Percentiles rank a stretch among this genome's conserved stretches.
Conservation (phyloP, 208 protist species). For the Eutreptiella sp. region DNA sequence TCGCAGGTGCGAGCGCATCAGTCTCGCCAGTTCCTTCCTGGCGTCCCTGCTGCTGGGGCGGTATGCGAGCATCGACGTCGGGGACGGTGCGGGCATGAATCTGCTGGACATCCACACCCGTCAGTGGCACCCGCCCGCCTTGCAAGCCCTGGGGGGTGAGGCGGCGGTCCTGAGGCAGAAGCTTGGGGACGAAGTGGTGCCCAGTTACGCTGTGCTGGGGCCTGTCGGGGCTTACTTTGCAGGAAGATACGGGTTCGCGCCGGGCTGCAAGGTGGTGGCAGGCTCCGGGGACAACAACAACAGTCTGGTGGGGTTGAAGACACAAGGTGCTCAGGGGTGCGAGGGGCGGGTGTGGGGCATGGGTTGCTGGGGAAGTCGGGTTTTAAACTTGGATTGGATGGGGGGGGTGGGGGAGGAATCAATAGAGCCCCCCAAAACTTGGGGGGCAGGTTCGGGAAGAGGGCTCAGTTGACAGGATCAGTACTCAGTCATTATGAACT, state of each 20-base stretch:
- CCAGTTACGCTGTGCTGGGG: slow-evolving; percentile 16
- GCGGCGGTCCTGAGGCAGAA: neutral
- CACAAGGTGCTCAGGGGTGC: too few relatives aligned
- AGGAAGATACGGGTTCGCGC: slow-evolving; percentile 23
- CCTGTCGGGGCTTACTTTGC: slow-evolving; percentile 25
- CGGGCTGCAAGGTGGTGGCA: slow-evolving; percentile 10
- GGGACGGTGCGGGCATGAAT: slow-evolving; percentile 48
- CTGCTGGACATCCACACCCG: slow-evolving; percentile 39
- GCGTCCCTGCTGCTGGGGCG: slow-evolving; percentile 35
- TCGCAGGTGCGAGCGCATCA: slow-evolving; percentile 42
- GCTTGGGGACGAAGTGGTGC: slow-evolving; percentile 5
- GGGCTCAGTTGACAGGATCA: too few relatives aligned
- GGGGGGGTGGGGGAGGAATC: too few relatives aligned
- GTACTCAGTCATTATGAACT: too few relatives aligned
- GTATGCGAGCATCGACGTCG: slow-evolving; percentile 42
- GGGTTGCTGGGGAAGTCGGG: too few relatives aligned
- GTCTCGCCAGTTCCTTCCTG: slow-evolving; percentile 45
- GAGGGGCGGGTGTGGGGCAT: too few relatives aligned
- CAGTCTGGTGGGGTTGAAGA: slow-evolving; percentile 29
- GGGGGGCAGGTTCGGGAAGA: too few relatives aligned
- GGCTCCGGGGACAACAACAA: slow-evolving; percentile 40
- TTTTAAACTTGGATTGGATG: too few relatives aligned
- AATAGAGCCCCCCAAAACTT: too few relatives aligned
- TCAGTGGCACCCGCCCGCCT: slow-evolving; percentile 22
- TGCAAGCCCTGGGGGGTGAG: slow-evolving; percentile 27